Evolutionary conservation across 768 basidiomycete genomes (phyloP).

Genomic region (Fomitopsis pulvina): DNA sequence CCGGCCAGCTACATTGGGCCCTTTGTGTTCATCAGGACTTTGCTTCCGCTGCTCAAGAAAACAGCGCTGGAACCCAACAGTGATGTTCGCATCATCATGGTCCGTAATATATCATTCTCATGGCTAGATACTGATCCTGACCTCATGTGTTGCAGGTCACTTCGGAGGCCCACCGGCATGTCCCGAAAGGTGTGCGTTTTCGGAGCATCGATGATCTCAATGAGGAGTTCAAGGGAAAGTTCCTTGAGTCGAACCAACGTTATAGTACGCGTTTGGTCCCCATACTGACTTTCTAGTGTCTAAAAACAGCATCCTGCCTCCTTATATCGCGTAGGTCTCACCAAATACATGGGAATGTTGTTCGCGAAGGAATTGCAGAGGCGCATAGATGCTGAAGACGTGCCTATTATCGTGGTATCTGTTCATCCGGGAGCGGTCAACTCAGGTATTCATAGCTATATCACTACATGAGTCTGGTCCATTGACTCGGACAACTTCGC

Average conservation of each 20-base stretch:
- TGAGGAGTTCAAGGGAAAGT: slow-evolving; percentile 20
- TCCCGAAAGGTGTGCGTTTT: slow-evolving; percentile 23
- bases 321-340: slow-evolving; percentile 15
- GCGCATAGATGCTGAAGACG: slow-evolving; percentile 20
- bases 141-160: slow-evolving; percentile 15
- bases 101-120: slow-evolving; percentile 6
- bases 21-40: slow-evolving; percentile 21
- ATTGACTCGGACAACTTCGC: no score
- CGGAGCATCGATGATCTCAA: slow-evolving; percentile 27
- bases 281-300: neutral
- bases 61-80: slow-evolving; percentile 21
- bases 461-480: no score
- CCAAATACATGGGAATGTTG: no score
- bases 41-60: slow-evolving; percentile 25
- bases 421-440: slow-evolving; percentile 32
- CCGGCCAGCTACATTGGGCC: slow-evolving; percentile 22
- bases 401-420: slow-evolving; percentile 27
- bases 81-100: slow-evolving; percentile 28
- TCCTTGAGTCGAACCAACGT: slow-evolving; percentile 7
- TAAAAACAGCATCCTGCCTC: slow-evolving; percentile 17
- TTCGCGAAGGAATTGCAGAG: slow-evolving; percentile 23
- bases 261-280: slow-evolving; percentile 5
- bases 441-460: slow-evolving; percentile 21
- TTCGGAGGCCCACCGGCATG: slow-evolving; percentile 9
- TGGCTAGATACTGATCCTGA: neutral